A percentile compares a stretch with the other conserved stretches of the same genome.
These are phyloP conservation scores for Epichloe coenophiala DNA, from an alignment of 2,329 filamentous ascomycete species.

Conservation along the genomic window DNA sequence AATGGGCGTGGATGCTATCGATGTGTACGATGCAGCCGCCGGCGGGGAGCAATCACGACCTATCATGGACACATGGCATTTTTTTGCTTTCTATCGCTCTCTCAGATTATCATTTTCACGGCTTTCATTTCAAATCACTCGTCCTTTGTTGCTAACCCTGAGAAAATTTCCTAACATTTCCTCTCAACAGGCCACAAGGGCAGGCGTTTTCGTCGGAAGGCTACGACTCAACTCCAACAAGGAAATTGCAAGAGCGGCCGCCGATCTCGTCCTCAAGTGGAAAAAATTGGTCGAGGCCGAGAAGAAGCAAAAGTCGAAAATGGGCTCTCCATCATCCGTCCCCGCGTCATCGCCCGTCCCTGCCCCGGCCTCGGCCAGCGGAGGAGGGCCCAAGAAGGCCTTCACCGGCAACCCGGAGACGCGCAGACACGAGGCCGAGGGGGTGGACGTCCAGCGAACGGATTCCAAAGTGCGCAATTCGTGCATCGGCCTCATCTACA, in stretches of 20 bases:
- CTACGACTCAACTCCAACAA: constrained; percentile 64
- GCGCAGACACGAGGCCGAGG: constrained; percentile 70
- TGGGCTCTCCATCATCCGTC: constrained; percentile 27
- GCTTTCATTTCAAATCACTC: no score
- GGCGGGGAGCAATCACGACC: background rate
- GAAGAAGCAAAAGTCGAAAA: constrained; percentile 34
- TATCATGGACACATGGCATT: no score
- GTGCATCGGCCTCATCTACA: constrained; percentile 85
- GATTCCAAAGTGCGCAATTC: constrained; percentile 62
- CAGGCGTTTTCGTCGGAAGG: constrained; percentile 81
- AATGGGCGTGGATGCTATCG: background rate
- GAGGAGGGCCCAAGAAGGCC: constrained; percentile 23
- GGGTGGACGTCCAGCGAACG: constrained; percentile 64
- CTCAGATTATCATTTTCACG: no score
- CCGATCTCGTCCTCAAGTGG: constrained; percentile 80
- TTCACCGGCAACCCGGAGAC: constrained; percentile 60
- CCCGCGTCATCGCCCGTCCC: constrained; percentile 35
- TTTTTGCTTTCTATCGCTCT: no score
- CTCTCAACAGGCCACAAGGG: constrained; percentile 55
- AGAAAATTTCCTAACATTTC: background rate
- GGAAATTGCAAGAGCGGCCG: constrained; percentile 63
- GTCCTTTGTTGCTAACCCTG: no score
- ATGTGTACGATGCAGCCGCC: no score
- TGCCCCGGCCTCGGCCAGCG: constrained; percentile 32
- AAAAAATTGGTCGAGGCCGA: constrained; percentile 63